phyloP scores from a whole-genome alignment of 257 asterid species.

The Paraleonurus japonicus region DNA sequence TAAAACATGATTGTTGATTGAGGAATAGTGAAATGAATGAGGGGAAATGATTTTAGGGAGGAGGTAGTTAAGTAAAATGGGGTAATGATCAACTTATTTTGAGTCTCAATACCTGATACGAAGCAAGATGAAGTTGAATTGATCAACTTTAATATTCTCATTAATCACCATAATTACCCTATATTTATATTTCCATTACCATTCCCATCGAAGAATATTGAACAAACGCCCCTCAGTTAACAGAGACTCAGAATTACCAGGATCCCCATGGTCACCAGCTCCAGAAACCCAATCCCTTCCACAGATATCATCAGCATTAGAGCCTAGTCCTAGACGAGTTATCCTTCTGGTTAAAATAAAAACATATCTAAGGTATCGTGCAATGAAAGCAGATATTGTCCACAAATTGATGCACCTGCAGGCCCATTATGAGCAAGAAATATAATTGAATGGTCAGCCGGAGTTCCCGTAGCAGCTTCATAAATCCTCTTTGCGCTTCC shows the following conservation, averaged over 20 bases:
- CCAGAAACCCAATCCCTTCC: constrained; percentile 78
- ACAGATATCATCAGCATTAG: constrained; percentile 71
- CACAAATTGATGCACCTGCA: constrained; percentile 47
- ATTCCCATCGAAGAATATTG: too few species aligned
- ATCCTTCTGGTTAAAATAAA: constrained; percentile 8
- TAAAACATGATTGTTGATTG: too few species aligned
- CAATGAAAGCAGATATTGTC: neutral
- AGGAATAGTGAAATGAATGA: too few species aligned
- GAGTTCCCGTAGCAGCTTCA: constrained; percentile 65
- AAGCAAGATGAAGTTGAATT: too few species aligned
- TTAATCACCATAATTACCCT: too few species aligned
- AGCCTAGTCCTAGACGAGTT: constrained; percentile 65
- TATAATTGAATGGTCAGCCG: constrained; percentile 64
- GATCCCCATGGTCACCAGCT: constrained; percentile 95
- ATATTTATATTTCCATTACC: too few species aligned
- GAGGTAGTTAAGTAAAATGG: too few species aligned
- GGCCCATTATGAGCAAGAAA: constrained; percentile 98
- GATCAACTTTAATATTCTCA: too few species aligned
- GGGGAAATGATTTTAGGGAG: too few species aligned
- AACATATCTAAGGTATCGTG: constrained; percentile 18
- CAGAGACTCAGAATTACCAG: constrained; percentile 51
- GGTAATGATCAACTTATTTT: too few species aligned
- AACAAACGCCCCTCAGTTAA: too few species aligned
- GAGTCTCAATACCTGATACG: too few species aligned
- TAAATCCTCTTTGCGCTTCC: constrained; percentile 69